A percentile compares a stretch with the other conserved stretches of the same genome.
These are phyloP conservation scores for Phialemonium atrogriseum DNA, from an alignment of 2,329 filamentous ascomycete genomes.

Conservation along the genomic window DNA sequence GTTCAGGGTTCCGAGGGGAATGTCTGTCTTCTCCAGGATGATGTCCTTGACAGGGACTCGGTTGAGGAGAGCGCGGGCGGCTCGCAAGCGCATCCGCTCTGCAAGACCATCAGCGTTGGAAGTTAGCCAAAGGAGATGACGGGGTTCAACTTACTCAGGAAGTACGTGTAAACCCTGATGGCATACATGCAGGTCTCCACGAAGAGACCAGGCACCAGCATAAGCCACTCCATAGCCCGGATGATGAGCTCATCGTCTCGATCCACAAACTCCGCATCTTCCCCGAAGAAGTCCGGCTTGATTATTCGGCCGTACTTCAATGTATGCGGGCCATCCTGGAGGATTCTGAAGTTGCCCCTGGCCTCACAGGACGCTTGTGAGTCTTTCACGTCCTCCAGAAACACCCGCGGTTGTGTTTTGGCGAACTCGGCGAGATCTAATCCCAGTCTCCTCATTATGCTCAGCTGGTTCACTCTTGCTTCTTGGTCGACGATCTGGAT, in stretches of 20 bases:
- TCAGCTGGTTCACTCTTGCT: constrained; percentile 60
- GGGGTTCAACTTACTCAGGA: constrained; percentile 60
- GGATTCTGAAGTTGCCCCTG: constrained; percentile 39
- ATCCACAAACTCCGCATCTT: constrained; percentile 44
- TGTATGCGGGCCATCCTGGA: constrained; percentile 40
- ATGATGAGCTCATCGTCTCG: constrained; percentile 64
- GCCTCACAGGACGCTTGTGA: constrained; percentile 26
- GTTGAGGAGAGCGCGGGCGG: constrained; percentile 44
- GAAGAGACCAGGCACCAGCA: constrained; percentile 52
- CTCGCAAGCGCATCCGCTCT: constrained; percentile 44
- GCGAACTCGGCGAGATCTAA: constrained; percentile 69
- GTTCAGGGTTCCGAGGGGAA: constrained; percentile 16
- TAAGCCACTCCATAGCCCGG: constrained; percentile 75
- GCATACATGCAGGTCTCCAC: constrained; percentile 34
- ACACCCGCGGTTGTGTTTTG: constrained; percentile 52
- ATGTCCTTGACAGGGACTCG: constrained; percentile 42
- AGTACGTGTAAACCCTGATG: constrained; percentile 69
- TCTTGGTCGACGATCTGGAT: constrained; percentile 60
- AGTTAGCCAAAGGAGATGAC: too few relatives aligned
- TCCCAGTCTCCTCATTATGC: constrained; percentile 64
- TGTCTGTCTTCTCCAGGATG: constrained; percentile 30
- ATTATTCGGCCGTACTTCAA: constrained; percentile 56
- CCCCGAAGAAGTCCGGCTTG: constrained; percentile 61
- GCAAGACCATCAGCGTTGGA: too few relatives aligned
- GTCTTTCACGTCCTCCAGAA: constrained; percentile 39